These are phyloP conservation scores for Silybum marianum DNA, from an alignment of 129 eudicot species.

Conservation along the genomic window DNA sequence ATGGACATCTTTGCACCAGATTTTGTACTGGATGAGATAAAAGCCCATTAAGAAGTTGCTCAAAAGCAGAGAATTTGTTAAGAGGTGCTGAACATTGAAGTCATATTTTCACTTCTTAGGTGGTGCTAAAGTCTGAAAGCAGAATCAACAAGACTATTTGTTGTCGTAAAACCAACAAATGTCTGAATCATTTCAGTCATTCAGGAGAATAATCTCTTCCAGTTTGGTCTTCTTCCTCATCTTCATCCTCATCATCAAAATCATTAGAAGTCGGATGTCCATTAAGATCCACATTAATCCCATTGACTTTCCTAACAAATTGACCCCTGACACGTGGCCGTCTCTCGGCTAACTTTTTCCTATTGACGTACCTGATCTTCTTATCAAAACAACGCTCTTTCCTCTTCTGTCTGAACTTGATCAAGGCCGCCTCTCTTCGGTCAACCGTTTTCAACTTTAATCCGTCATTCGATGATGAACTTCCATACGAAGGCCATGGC, in stretches of 20 bases:
- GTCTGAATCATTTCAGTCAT: neutral
- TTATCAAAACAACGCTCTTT: constrained; percentile 87
- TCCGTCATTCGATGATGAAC: constrained; percentile 36
- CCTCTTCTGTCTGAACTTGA: constrained; percentile 87
- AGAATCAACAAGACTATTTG: neutral
- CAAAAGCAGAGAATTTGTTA: neutral
- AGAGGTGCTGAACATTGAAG: neutral
- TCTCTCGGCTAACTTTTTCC: constrained; percentile 81
- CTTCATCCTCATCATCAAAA: constrained; percentile 63
- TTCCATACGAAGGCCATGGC: constrained; percentile 48
- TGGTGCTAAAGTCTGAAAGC: neutral
- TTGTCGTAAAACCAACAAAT: neutral
- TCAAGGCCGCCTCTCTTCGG: constrained; percentile 82
- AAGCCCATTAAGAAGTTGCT: neutral
- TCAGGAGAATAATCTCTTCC: neutral
- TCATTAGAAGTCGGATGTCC: constrained; percentile 67
- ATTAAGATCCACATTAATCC: constrained; percentile 77
- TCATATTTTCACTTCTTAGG: neutral
- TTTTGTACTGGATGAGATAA: neutral
- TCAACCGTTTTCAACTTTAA: constrained; percentile 53
- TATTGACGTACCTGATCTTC: constrained; percentile 82
- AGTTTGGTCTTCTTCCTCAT: constrained; percentile 55
- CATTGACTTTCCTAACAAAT: constrained; percentile 85
- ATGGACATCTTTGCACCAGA: constrained; percentile 1
- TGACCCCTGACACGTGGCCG: constrained; percentile 94